Evolutionary conservation across 2,329 filamentous ascomycete genomes (phyloP).

Genomic region (Claviceps capensis): DNA sequence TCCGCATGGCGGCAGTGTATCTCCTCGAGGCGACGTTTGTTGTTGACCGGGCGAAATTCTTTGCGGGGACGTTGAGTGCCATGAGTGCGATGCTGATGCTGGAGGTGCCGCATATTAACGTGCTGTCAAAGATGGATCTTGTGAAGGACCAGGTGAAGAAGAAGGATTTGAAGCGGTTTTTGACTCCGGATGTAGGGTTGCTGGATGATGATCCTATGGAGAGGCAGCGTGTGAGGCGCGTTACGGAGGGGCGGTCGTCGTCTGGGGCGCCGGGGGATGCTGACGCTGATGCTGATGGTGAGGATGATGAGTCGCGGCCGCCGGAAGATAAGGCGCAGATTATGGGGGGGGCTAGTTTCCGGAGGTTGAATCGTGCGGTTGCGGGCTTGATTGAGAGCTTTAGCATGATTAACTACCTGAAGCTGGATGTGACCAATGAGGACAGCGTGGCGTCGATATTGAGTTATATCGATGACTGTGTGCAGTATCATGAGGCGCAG

Average conservation of each 20-base stretch:
- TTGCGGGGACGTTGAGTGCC: slow-evolving; percentile 84
- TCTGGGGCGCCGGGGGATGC: slow-evolving; percentile 26
- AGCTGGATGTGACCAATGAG: slow-evolving; percentile 79
- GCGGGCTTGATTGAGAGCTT: slow-evolving; percentile 90
- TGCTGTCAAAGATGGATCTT: slow-evolving; percentile 95
- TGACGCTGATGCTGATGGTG: slow-evolving; percentile 19
- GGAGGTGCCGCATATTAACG: slow-evolving; percentile 91
- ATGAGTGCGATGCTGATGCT: slow-evolving; percentile 99
- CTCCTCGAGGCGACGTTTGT: slow-evolving; percentile 93
- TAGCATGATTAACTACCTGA: slow-evolving; percentile 92
- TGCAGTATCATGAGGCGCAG: slow-evolving; percentile 86
- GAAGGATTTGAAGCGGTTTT: slow-evolving; percentile 77
- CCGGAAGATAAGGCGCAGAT: slow-evolving; percentile 53
- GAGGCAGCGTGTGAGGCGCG: slow-evolving; percentile 19
- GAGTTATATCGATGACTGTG: slow-evolving; percentile 88
- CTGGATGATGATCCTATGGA: slow-evolving; percentile 66
- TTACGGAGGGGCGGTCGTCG: slow-evolving; percentile 22
- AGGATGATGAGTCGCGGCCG: slow-evolving; percentile 41
- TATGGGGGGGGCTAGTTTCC: slow-evolving; percentile 72
- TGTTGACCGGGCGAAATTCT: slow-evolving; percentile 92
- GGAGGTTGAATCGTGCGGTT: slow-evolving; percentile 73
- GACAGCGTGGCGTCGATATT: slow-evolving; percentile 76
- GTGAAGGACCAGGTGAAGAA: slow-evolving; percentile 80
- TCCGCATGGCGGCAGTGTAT: slow-evolving; percentile 86
- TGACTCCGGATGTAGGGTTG: slow-evolving; percentile 71